Evolutionary conservation across 192 early-diverging fungal genomes (phyloP).

Genomic region (Radiomyces spectabilis): DNA sequence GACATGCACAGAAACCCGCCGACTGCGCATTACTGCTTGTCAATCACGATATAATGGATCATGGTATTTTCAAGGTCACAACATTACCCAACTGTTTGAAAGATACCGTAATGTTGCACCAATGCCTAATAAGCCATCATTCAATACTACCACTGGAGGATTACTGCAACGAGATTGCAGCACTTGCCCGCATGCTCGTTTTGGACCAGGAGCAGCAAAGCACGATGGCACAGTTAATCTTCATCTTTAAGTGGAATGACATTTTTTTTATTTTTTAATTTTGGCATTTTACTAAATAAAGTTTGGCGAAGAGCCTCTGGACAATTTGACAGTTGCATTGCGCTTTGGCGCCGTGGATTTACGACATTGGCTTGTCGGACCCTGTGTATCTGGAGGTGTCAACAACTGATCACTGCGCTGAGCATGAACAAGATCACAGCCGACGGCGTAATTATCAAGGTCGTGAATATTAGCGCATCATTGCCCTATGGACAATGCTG

Average conservation of each 20-base stretch:
- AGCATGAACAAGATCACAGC: neutral
- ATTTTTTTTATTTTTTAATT: too few relatives aligned
- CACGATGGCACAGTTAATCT: neutral
- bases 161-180: neutral
- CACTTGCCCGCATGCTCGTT: neutral
- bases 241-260: too few relatives aligned
- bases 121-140: neutral
- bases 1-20: neutral
- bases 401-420: neutral
- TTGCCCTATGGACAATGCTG: neutral
- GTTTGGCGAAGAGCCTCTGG: conserved; percentile 1
- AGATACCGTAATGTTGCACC: neutral
- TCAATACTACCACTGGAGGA: neutral
- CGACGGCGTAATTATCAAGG: neutral
- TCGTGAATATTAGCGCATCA: neutral
- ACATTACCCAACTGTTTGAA: neutral
- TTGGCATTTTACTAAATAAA: too few relatives aligned
- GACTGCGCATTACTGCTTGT: neutral
- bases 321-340: neutral
- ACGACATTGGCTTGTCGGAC: neutral
- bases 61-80: neutral
- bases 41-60: neutral
- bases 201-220: conserved; percentile 1
- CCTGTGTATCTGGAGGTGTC: neutral
- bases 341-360: neutral